Conservation (phyloP, 2,329 filamentous ascomycete genomes). For the Diaporthe australafricana region DNA sequence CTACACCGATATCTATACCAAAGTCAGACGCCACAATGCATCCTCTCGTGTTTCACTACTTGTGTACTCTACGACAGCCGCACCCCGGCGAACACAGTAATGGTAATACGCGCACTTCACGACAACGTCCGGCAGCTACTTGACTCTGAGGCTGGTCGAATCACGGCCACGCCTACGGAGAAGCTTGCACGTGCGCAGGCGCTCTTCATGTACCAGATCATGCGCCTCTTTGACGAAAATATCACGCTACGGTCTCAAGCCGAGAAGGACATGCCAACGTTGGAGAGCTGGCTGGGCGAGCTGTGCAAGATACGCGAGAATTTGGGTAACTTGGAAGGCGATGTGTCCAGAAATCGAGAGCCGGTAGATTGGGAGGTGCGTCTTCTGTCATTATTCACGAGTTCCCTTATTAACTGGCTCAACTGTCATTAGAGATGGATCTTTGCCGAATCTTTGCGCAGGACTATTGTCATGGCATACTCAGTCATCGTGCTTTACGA, state of each 20-base stretch:
- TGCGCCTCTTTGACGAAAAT: background rate
- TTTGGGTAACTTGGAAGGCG: conserved; percentile 22
- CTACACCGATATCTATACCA: background rate
- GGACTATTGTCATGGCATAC: conserved; percentile 48
- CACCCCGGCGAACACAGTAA: conserved; percentile 43
- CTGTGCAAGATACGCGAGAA: conserved; percentile 17
- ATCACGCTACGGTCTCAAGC: conserved; percentile 10
- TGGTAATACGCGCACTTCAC: conserved; percentile 45
- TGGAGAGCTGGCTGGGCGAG: background rate
- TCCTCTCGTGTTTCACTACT: conserved; percentile 47
- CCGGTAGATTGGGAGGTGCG: background rate
- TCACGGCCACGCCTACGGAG: background rate
- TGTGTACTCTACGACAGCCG: conserved; percentile 46
- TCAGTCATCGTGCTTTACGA: conserved; percentile 44
- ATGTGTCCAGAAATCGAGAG: background rate
- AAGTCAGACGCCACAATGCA: background rate
- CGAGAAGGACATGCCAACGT: background rate
- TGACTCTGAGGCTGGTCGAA: background rate
- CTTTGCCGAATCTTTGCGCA: conserved; percentile 48
- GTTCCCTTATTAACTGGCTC: background rate
- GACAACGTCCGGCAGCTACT: background rate
- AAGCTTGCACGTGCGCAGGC: background rate
- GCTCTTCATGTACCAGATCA: background rate
- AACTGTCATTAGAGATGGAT: conserved; percentile 45
- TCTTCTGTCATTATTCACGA: no score